Conservation (phyloP, 2,329 filamentous ascomycete species). For the Trichoderma sp. region DNA sequence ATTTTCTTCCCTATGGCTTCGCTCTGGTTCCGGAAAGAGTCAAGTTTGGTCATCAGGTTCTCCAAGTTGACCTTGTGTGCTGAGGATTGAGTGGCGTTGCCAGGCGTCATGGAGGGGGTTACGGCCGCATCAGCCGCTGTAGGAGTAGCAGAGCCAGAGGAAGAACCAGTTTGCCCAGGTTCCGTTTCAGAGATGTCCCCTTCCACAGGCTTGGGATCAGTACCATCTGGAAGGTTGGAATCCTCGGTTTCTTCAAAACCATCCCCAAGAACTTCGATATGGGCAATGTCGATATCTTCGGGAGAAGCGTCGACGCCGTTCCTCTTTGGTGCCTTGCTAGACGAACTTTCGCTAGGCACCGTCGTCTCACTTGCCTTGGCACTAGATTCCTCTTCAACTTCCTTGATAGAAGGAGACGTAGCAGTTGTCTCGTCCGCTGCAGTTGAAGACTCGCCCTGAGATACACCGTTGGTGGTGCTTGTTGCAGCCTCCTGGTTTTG, state of each 20-base stretch:
- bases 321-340: background rate
- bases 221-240: slow-evolving; percentile 14
- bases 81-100: slow-evolving; percentile 24
- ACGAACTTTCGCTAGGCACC: background rate
- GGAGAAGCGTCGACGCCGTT: slow-evolving; percentile 33
- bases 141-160: background rate
- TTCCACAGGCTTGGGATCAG: slow-evolving; percentile 5
- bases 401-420: background rate
- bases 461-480: background rate
- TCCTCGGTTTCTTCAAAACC: slow-evolving; percentile 15
- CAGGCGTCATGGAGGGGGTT: background rate
- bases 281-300: slow-evolving; percentile 52
- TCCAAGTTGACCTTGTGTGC: slow-evolving; percentile 36
- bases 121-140: background rate
- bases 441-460: background rate
- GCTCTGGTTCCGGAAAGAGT: slow-evolving; percentile 33
- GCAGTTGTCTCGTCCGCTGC: background rate
- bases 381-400: background rate
- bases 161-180: background rate
- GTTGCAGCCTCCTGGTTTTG: background rate
- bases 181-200: background rate
- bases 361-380: background rate
- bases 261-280: slow-evolving; percentile 32
- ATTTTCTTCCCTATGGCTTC: slow-evolving; percentile 33
- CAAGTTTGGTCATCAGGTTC: slow-evolving; percentile 35